phyloP scores from a whole-genome alignment of 108 stramenopile species.

The Cyclotella choctawhatcheeana region DNA sequence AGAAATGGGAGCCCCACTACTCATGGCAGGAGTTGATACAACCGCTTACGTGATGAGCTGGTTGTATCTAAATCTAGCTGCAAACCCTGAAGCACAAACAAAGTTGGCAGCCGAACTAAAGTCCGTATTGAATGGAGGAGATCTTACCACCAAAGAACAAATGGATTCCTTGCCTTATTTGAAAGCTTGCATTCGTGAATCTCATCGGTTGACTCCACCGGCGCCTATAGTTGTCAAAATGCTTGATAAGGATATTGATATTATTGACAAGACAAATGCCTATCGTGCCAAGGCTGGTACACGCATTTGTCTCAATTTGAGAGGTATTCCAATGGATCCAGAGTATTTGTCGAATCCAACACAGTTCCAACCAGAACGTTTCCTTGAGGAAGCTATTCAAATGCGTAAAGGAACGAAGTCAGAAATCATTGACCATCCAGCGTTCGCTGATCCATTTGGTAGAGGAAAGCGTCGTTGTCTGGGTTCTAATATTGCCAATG shows the following conservation, averaged over 20 bases:
- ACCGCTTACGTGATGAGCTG: constrained; percentile 42
- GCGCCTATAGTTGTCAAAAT: constrained; percentile 5
- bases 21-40: constrained; percentile 45
- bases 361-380: constrained; percentile 32
- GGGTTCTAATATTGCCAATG: constrained; percentile 36
- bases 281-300: constrained; percentile 19
- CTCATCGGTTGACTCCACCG: constrained; percentile 33
- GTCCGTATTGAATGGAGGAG: constrained; percentile 32
- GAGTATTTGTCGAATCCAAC: constrained; percentile 21
- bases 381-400: constrained; percentile 28
- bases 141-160: constrained; percentile 34
- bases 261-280: constrained; percentile 2
- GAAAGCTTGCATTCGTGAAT: constrained; percentile 43
- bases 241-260: constrained; percentile 28
- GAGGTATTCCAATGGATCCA: constrained; percentile 37
- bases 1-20: constrained; percentile 23
- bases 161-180: constrained; percentile 37
- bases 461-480: constrained; percentile 41
- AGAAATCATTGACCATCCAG: constrained; percentile 44
- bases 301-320: constrained; percentile 16
- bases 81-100: constrained; percentile 35
- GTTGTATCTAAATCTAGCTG: constrained; percentile 41
- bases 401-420: constrained; percentile 36
- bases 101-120: constrained; percentile 40
- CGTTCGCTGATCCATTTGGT: constrained; percentile 38